Percentiles rank a stretch among this genome's conserved stretches.
phyloP scores from a whole-genome alignment of 192 early-diverging fungal genomes.

The Geranomyces variabilis region DNA sequence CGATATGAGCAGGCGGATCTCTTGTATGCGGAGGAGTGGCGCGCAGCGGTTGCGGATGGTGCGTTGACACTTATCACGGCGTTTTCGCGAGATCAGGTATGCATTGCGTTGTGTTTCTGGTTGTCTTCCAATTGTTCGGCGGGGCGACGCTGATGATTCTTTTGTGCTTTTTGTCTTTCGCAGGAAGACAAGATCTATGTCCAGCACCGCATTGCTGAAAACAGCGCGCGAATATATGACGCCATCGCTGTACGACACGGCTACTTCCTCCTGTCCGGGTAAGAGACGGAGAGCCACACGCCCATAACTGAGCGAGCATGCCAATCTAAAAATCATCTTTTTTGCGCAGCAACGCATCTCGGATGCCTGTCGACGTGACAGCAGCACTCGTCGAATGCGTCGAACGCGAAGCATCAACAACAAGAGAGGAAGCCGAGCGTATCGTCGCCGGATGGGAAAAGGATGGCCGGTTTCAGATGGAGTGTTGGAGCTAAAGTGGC shows the following conservation, averaged over 20 bases:
- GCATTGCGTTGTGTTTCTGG: neutral
- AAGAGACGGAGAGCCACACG: conserved; percentile 7
- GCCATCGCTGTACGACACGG: conserved; percentile 61
- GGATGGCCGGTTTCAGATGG: conserved; percentile 76
- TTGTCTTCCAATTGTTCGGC: neutral
- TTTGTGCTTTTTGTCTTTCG: neutral
- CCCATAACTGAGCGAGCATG: neutral
- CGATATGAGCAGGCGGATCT: conserved; percentile 73
- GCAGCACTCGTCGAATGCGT: conserved; percentile 65
- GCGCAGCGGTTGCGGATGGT: conserved; percentile 49
- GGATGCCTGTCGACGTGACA: conserved; percentile 74
- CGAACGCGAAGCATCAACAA: conserved; percentile 53
- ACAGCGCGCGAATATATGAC: conserved; percentile 66
- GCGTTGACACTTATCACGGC: conserved; percentile 71
- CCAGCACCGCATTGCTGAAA: conserved; percentile 68
- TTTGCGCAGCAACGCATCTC: conserved; percentile 61
- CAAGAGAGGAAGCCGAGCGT: conserved; percentile 57
- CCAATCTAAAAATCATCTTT: neutral
- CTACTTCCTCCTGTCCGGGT: conserved; percentile 76
- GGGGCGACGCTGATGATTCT: too few relatives aligned
- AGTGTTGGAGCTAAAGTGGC: conserved; percentile 75
- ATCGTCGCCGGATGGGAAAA: conserved; percentile 70
- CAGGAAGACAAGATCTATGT: conserved; percentile 79
- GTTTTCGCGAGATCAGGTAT: conserved; percentile 83
- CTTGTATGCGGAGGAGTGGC: conserved; percentile 73